Conservation (phyloP, 441 rosid species). For the Hura crepitans region DNA sequence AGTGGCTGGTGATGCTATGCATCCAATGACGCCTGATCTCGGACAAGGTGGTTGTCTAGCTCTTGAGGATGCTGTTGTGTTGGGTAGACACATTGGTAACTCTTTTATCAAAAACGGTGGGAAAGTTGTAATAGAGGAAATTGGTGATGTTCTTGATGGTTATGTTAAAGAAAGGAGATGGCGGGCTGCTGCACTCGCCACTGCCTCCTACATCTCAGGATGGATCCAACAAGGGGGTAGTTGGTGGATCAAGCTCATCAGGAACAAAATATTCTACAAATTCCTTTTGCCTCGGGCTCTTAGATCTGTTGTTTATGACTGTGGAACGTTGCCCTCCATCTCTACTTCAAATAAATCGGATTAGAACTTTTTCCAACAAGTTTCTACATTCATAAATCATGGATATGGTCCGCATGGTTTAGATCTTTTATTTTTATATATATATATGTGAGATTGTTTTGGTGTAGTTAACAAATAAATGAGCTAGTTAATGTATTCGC, state of each 20-base stretch:
- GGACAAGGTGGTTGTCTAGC: slow-evolving; percentile 29
- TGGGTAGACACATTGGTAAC: slow-evolving; percentile 37
- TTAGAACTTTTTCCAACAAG: not conserved
- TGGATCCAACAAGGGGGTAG: slow-evolving; percentile 34
- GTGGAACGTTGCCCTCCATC: slow-evolving; percentile 30
- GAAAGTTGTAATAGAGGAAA: slow-evolving; percentile 1
- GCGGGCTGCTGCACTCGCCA: slow-evolving; percentile 26
- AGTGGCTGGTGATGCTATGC: slow-evolving; percentile 50
- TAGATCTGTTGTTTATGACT: slow-evolving; percentile 15
- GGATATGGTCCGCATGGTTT: no score
- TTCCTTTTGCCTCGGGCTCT: not conserved
- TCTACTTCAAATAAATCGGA: not conserved
- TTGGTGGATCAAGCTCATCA: slow-evolving; percentile 33
- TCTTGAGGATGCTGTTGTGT: slow-evolving; percentile 44
- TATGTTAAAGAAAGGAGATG: slow-evolving; percentile 40
- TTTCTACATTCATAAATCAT: no score
- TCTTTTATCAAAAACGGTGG: slow-evolving; percentile 1
- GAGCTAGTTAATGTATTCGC: no score
- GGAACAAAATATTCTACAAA: slow-evolving; percentile 29
- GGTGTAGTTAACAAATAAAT: no score
- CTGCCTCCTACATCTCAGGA: slow-evolving; percentile 30
- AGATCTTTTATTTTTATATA: no score
- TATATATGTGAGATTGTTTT: no score
- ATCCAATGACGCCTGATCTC: slow-evolving; percentile 50
- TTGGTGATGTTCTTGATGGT: slow-evolving; percentile 20